phyloP scores from a whole-genome alignment of 495 filamentous ascomycete species.

The Xylaria curta region DNA sequence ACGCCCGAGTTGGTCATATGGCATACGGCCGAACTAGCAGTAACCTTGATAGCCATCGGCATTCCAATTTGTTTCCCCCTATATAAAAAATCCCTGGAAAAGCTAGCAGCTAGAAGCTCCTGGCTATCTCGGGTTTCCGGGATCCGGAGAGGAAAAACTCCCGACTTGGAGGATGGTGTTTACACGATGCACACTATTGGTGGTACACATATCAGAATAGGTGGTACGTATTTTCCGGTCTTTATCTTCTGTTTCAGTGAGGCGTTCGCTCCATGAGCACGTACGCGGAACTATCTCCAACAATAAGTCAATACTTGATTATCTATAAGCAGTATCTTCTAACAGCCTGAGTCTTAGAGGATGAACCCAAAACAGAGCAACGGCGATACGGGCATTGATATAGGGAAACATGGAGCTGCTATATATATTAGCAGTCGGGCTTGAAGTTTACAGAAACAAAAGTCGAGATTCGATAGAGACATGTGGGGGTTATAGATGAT shows the following conservation, averaged over 20 bases:
- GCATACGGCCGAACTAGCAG: slow-evolving; percentile 17
- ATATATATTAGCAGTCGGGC: neutral
- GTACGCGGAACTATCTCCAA: neutral
- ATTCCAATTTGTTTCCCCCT: slow-evolving; percentile 17
- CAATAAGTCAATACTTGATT: neutral
- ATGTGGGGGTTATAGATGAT: neutral
- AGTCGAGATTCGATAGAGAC: neutral
- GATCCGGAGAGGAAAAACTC: neutral
- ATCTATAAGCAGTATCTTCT: neutral
- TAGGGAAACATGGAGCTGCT: neutral
- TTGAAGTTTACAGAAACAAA: neutral
- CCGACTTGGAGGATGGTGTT: neutral
- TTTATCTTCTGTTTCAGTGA: neutral
- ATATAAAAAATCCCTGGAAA: neutral
- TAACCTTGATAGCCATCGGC: slow-evolving; percentile 15
- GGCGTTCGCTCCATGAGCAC: neutral
- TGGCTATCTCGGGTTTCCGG: neutral
- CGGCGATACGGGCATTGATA: neutral
- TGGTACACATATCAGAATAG: neutral
- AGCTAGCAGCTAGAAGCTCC: neutral
- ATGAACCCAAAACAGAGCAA: neutral
- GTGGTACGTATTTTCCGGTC: neutral
- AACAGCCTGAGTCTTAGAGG: neutral
- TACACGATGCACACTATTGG: slow-evolving; percentile 6
- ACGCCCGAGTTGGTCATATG: slow-evolving; percentile 4